A percentile compares a stretch with the other conserved stretches of the same genome.
phyloP scores from a whole-genome alignment of 148 eudicot genomes.

The Cornus suecica region DNA sequence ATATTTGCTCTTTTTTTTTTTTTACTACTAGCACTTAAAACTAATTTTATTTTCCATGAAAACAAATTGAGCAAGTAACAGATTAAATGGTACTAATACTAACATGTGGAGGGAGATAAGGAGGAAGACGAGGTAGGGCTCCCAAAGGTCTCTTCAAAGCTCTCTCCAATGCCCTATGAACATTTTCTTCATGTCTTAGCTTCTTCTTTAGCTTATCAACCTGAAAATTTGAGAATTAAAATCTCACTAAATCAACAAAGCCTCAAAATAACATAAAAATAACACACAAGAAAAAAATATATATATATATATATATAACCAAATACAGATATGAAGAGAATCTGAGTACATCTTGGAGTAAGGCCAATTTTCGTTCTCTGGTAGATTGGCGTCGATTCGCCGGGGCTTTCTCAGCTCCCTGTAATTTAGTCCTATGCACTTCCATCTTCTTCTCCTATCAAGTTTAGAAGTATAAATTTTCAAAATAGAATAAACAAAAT shows the following conservation, averaged over 20 bases:
- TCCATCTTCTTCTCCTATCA: slow-evolving; percentile 43
- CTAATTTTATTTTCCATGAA: background rate
- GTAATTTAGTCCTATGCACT: slow-evolving; percentile 30
- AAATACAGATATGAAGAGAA: background rate
- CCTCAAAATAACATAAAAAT: background rate
- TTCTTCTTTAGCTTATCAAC: slow-evolving; percentile 86
- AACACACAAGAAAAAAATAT: background rate
- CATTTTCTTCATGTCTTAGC: slow-evolving; percentile 87
- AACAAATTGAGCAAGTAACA: background rate
- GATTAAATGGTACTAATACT: slow-evolving; percentile 20
- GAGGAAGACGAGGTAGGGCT: slow-evolving; percentile 87
- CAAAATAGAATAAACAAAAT: background rate
- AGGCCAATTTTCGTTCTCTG: slow-evolving; percentile 60
- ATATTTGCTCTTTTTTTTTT: background rate
- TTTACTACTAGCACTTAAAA: background rate
- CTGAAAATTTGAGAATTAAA: slow-evolving; percentile 34
- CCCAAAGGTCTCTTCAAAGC: slow-evolving; percentile 88
- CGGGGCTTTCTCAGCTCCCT: slow-evolving; percentile 22
- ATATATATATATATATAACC: background rate
- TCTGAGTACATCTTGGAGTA: slow-evolving; percentile 69
- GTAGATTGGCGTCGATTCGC: slow-evolving; percentile 28
- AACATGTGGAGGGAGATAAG: slow-evolving; percentile 80
- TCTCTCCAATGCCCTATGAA: slow-evolving; percentile 82
- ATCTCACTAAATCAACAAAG: background rate
- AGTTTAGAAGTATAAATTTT: slow-evolving; percentile 6